phyloP scores from a whole-genome alignment of 352 stramenopile genomes.

The Pythium pyrilobum region DNA sequence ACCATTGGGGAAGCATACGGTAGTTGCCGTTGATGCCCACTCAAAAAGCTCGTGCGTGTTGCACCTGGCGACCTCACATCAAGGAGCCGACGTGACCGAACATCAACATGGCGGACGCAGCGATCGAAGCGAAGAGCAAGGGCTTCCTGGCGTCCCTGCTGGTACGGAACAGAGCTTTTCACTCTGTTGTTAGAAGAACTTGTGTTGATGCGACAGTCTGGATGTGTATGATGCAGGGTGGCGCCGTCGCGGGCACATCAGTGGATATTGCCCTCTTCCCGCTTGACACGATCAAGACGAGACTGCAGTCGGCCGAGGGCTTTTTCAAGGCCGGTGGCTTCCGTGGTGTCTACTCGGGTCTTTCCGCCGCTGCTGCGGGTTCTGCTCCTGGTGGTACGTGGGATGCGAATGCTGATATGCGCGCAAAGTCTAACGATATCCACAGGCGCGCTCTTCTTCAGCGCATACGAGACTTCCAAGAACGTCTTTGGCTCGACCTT shows the following conservation, averaged over 20 bases:
- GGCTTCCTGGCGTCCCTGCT: slow-evolving; percentile 64
- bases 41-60: neutral
- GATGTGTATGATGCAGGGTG: slow-evolving; percentile 45
- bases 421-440: neutral
- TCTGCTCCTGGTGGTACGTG: slow-evolving; percentile 86
- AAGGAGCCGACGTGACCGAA: neutral
- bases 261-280: slow-evolving; percentile 99
- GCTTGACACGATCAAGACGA: slow-evolving; percentile 98
- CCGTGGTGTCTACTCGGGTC: slow-evolving; percentile 87
- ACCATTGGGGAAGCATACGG: slow-evolving; percentile 4
- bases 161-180: too few relatives aligned
- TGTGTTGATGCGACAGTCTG: neutral
- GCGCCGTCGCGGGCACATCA: slow-evolving; percentile 93
- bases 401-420: neutral
- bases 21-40: slow-evolving; percentile 3
- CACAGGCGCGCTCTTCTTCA: slow-evolving; percentile 85
- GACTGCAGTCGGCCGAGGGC: slow-evolving; percentile 94
- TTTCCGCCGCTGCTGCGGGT: slow-evolving; percentile 87
- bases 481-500: slow-evolving; percentile 43
- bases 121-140: slow-evolving; percentile 36
- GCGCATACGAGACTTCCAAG: slow-evolving; percentile 90
- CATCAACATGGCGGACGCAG: slow-evolving; percentile 21
- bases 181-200: too few relatives aligned
- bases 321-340: slow-evolving; percentile 98
- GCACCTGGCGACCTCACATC: slow-evolving; percentile 15